These are phyloP conservation scores for Uronychia binucleata DNA, from an alignment of 73 alveolate genomes.

Conservation along the genomic window DNA sequence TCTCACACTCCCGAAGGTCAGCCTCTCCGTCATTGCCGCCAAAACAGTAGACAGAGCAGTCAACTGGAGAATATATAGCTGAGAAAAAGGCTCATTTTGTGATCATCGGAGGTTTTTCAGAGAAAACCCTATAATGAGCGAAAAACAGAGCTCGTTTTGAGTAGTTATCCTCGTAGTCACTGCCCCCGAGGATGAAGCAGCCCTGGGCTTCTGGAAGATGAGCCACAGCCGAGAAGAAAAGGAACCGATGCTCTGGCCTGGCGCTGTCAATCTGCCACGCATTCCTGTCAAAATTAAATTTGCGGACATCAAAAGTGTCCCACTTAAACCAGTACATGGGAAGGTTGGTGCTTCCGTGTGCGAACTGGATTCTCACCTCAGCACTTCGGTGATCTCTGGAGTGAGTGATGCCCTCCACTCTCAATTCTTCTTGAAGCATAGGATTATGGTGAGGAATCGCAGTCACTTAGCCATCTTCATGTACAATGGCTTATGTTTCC, in stretches of 20 bases:
- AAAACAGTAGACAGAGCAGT: slow-evolving; percentile 27
- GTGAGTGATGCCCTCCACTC: no score
- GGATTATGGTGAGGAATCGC: no score
- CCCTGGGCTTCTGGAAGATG: slow-evolving; percentile 36
- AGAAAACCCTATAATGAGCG: slow-evolving; percentile 17
- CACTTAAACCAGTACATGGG: slow-evolving; percentile 46
- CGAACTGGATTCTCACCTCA: no score
- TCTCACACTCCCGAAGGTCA: slow-evolving; percentile 26
- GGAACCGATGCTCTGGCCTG: slow-evolving; percentile 17
- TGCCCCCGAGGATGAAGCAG: slow-evolving; percentile 44
- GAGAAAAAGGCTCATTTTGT: slow-evolving; percentile 51
- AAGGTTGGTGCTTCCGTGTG: no score
- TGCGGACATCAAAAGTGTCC: slow-evolving; percentile 35
- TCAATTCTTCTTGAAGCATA: no score
- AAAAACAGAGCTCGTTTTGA: slow-evolving; percentile 32
- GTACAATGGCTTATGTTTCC: no score
- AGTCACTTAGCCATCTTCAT: no score
- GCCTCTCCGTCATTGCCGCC: slow-evolving; percentile 56
- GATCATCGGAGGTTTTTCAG: slow-evolving; percentile 48
- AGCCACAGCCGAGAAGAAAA: slow-evolving; percentile 34
- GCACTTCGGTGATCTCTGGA: no score
- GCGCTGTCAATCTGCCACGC: slow-evolving; percentile 11
- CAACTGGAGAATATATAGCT: slow-evolving; percentile 22
- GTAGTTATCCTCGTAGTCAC: slow-evolving; percentile 38
- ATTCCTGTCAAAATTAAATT: slow-evolving; percentile 19